These are phyloP conservation scores for Hippophae gyantsensis DNA, from an alignment of 306 rosid genomes.

Conservation along the genomic window DNA sequence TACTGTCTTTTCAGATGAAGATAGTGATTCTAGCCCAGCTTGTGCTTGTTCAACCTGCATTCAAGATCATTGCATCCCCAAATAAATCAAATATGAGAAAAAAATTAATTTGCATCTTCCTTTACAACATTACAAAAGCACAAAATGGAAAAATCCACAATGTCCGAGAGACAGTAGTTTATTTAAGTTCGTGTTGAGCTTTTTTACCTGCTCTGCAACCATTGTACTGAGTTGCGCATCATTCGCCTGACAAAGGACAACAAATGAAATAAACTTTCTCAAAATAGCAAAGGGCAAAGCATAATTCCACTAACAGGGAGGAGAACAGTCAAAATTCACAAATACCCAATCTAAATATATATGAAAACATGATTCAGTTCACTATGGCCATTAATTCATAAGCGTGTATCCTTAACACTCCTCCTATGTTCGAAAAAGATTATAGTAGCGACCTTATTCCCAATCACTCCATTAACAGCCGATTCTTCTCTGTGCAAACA, in stretches of 20 bases:
- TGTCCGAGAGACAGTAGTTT: not conserved
- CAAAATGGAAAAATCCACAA: conserved; percentile 3
- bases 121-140: conserved; percentile 2
- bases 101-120: not conserved
- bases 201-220: conserved; percentile 86
- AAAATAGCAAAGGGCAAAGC: too few relatives aligned
- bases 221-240: conserved; percentile 98
- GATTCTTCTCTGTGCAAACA: too few relatives aligned
- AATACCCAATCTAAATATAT: too few relatives aligned
- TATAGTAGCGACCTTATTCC: too few relatives aligned
- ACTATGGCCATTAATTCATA: too few relatives aligned
- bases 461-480: too few relatives aligned
- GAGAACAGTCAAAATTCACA: too few relatives aligned
- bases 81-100: conserved; percentile 14
- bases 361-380: too few relatives aligned
- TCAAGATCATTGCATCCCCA: conserved; percentile 14
- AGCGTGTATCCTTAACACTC: too few relatives aligned
- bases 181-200: not conserved
- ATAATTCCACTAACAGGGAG: too few relatives aligned
- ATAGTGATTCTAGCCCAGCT: conserved; percentile 74
- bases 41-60: conserved; percentile 91
- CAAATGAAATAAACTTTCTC: not conserved
- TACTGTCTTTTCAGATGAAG: conserved; percentile 57
- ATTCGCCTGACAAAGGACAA: conserved; percentile 58
- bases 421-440: too few relatives aligned